A percentile compares a stretch with the other conserved stretches of the same genome.
phyloP scores from a whole-genome alignment of 2,329 filamentous ascomycete species.

The Arthrobotrys entomopaga region DNA sequence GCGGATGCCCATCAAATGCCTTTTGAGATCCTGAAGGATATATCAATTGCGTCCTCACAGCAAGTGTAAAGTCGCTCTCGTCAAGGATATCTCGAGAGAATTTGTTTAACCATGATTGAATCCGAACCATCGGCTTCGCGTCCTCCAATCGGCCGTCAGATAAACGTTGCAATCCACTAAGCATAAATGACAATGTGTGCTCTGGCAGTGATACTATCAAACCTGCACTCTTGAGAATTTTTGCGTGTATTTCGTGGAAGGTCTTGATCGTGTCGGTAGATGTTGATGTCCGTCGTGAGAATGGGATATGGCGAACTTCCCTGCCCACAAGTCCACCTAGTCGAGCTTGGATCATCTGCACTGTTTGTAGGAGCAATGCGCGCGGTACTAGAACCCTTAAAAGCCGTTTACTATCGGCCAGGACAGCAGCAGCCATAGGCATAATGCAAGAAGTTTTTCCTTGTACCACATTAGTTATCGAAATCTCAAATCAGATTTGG shows the following conservation, averaged over 20 bases:
- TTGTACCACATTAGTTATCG: constrained; percentile 57
- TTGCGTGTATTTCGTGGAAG: constrained; percentile 63
- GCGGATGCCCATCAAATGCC: constrained; percentile 67
- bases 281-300: constrained; percentile 67
- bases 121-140: constrained; percentile 66
- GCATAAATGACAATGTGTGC: constrained; percentile 72
- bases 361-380: constrained; percentile 69
- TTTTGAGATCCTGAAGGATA: constrained; percentile 68
- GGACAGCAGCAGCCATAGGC: constrained; percentile 65
- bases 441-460: constrained; percentile 71
- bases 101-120: constrained; percentile 66
- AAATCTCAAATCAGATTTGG: neutral
- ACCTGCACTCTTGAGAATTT: constrained; percentile 64
- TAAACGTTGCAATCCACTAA: constrained; percentile 71
- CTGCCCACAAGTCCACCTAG: constrained; percentile 69
- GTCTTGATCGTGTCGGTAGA: constrained; percentile 53
- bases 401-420: constrained; percentile 66
- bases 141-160: constrained; percentile 64
- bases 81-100: constrained; percentile 72
- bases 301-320: constrained; percentile 69
- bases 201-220: constrained; percentile 72
- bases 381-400: constrained; percentile 69
- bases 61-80: constrained; percentile 70
- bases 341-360: constrained; percentile 68
- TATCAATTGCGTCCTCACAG: constrained; percentile 68